Conservation (phyloP, 768 basidiomycete genomes). For the Psilocybe azurescens region DNA sequence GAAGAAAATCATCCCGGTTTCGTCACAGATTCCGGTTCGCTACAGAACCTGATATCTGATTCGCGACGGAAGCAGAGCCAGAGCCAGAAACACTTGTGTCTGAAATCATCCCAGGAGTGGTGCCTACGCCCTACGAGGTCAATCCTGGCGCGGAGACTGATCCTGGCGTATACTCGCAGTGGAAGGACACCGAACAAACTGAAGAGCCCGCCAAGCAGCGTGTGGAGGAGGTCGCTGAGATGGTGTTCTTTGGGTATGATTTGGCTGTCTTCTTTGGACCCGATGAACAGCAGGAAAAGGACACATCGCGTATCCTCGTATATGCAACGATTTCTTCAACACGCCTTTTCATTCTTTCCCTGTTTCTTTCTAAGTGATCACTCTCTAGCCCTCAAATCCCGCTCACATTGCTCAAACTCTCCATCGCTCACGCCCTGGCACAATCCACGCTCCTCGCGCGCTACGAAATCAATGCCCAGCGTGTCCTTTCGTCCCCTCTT, state of each 20-base stretch:
- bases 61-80: conserved; percentile 9
- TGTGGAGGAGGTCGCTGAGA: conserved; percentile 72
- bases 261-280: conserved; percentile 94
- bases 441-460: conserved; percentile 92
- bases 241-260: conserved; percentile 84
- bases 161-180: conserved; percentile 29
- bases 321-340: conserved; percentile 98
- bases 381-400: conserved; percentile 81
- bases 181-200: conserved; percentile 15
- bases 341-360: conserved; percentile 32
- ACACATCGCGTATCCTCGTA: conserved; percentile 88
- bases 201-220: conserved; percentile 19
- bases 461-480: conserved; percentile 81
- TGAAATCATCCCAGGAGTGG: conserved; percentile 8
- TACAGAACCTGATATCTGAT: no score
- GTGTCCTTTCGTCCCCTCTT: conserved; percentile 75
- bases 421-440: conserved; percentile 93
- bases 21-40: conserved; percentile 14
- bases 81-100: conserved; percentile 18
- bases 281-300: conserved; percentile 75
- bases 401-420: conserved; percentile 89
- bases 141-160: conserved; percentile 35
- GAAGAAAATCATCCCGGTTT: conserved; percentile 21
- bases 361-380: neutral
- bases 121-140: conserved; percentile 6